These are phyloP conservation scores for Tulasnella sp. DNA, from an alignment of 768 basidiomycete species.

Conservation along the genomic window DNA sequence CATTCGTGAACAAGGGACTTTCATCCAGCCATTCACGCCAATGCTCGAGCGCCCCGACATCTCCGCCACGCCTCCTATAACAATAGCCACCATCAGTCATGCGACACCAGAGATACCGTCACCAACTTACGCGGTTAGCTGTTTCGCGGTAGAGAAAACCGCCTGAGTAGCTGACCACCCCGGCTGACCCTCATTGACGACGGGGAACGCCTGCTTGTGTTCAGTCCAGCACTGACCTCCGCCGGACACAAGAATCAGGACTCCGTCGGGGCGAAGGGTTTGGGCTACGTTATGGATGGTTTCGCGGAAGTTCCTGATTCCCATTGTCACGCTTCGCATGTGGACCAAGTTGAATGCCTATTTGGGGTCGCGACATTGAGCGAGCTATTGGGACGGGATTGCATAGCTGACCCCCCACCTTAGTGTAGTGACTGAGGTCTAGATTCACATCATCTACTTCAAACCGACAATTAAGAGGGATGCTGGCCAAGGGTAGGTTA, in stretches of 20 bases:
- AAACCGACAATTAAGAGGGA: constrained; percentile 2
- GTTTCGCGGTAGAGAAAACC: not conserved
- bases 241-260: not conserved
- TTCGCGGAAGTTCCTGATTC: not conserved
- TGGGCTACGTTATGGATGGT: constrained; percentile 2
- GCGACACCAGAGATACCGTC: not conserved
- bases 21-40: not conserved
- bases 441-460: constrained; percentile 11
- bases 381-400: not conserved
- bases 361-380: not conserved
- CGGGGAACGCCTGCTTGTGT: not conserved
- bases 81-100: not conserved
- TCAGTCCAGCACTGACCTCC: not conserved
- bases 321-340: constrained; percentile 4
- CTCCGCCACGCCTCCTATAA: constrained; percentile 4
- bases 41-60: not conserved
- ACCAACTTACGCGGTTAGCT: not conserved
- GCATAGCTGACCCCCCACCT: not conserved
- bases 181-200: not conserved
- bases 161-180: constrained; percentile 8
- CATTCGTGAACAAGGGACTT: constrained; percentile 3
- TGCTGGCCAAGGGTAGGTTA: not conserved
- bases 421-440: not conserved
- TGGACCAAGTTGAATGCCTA: constrained; percentile 7
- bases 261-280: constrained; percentile 7